A percentile compares a stretch with the other conserved stretches of the same genome.
Evolutionary conservation across 352 stramenopile species (phyloP).

Genomic region (Phytophthora citrophthora): DNA sequence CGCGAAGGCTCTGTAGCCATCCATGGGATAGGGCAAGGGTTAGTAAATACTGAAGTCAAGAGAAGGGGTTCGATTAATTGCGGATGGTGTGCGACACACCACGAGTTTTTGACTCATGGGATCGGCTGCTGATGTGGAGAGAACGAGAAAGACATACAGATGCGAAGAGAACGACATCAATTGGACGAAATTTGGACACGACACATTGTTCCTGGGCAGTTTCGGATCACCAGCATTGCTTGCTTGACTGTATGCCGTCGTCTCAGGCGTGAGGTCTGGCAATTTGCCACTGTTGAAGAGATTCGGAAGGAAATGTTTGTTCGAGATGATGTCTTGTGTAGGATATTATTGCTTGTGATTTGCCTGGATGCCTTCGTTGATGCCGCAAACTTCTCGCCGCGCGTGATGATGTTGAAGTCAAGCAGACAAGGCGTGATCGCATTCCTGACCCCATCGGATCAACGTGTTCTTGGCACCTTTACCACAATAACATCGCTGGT

Average conservation of each 20-base stretch:
- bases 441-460: no score
- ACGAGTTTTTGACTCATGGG: neutral
- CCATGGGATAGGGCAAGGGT: neutral
- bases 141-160: neutral
- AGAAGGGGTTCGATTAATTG: slow-evolving; percentile 9
- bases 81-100: slow-evolving; percentile 11
- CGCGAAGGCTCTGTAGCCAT: slow-evolving; percentile 4
- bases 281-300: no score
- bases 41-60: slow-evolving; percentile 12
- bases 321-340: neutral
- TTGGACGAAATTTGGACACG: slow-evolving; percentile 1
- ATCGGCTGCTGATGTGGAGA: slow-evolving; percentile 4
- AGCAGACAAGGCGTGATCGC: no score
- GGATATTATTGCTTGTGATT: neutral
- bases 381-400: neutral
- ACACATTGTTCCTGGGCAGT: no score
- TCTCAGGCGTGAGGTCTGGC: neutral
- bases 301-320: no score
- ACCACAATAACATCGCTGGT: no score
- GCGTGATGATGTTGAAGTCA: neutral
- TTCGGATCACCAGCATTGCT: neutral
- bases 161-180: slow-evolving; percentile 1
- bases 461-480: no score
- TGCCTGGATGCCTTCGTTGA: neutral
- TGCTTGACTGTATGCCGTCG: neutral